Conservation (phyloP, 2,329 filamentous ascomycete species). For the Berkeleyomyces rouxiae region DNA sequence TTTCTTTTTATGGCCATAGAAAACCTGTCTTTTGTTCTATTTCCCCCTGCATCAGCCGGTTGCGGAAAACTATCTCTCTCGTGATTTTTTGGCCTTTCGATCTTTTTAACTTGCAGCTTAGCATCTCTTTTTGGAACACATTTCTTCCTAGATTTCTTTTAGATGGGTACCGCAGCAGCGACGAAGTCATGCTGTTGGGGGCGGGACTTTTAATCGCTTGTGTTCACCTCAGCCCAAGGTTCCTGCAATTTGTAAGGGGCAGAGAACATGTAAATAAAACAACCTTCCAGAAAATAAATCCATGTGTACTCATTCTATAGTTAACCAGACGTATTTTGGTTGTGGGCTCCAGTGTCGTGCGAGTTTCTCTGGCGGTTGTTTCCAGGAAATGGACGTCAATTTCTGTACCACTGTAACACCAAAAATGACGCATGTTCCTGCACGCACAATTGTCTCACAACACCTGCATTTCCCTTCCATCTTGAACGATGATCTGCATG, state of each 20-base stretch:
- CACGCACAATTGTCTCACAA: no score
- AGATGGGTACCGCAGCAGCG: not conserved
- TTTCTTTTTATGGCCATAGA: not conserved
- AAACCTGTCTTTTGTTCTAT: not conserved
- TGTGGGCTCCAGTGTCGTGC: no score
- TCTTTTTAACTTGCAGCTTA: not conserved
- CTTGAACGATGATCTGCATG: no score
- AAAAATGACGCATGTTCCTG: no score
- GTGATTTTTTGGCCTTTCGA: not conserved
- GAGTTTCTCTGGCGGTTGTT: no score
- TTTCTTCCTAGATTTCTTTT: not conserved
- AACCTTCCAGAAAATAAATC: not conserved
- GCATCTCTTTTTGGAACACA: not conserved
- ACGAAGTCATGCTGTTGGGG: not conserved
- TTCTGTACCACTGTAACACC: no score
- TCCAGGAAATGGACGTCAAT: no score
- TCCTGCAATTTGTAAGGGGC: conserved; percentile 2
- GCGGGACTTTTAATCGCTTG: no score
- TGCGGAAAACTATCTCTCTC: not conserved
- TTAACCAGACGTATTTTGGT: not conserved
- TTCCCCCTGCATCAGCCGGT: not conserved
- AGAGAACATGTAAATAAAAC: conserved; percentile 7
- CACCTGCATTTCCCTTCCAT: no score
- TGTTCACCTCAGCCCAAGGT: not conserved
- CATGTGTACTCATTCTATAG: not conserved